phyloP scores from a whole-genome alignment of 106 monocot species.

The Dendrobium officinale region DNA sequence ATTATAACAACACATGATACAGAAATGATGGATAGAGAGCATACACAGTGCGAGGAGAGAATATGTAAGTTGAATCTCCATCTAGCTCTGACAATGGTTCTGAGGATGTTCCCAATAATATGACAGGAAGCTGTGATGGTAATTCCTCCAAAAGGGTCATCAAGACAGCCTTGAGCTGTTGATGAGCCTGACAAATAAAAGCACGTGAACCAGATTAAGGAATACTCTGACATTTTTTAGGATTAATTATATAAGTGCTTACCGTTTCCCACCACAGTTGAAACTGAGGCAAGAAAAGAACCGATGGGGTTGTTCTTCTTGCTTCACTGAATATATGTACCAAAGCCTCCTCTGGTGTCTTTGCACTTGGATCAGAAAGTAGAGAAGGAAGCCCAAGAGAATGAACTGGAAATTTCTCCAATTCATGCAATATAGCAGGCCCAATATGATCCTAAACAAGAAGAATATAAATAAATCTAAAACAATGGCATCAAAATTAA shows the following conservation, averaged over 20 bases:
- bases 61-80: conserved; percentile 42
- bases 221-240: neutral
- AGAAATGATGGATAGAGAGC: conserved; percentile 7
- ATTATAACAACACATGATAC: neutral
- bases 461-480: conserved; percentile 27
- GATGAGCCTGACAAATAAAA: conserved; percentile 38
- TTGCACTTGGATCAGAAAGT: conserved; percentile 98
- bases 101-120: conserved; percentile 50
- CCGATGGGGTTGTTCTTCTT: conserved; percentile 82
- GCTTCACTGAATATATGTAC: conserved; percentile 99
- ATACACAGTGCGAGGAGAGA: conserved; percentile 41
- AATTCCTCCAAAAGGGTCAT: conserved; percentile 56
- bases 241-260: conserved; percentile 24
- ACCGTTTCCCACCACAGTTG: conserved; percentile 99
- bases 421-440: conserved; percentile 88
- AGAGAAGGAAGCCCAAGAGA: conserved; percentile 94
- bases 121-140: conserved; percentile 51
- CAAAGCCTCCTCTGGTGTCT: conserved; percentile 94
- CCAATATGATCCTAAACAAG: conserved; percentile 90
- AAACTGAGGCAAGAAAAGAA: conserved; percentile 91
- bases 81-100: conserved; percentile 33
- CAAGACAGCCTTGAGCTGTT: conserved; percentile 64
- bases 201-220: conserved; percentile 13
- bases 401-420: conserved; percentile 99
- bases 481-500: conserved; percentile 5